Base-by-base conservation (phyloP, 2,329 filamentous ascomycete genomes). In the Botrytis cinerea region DNA sequence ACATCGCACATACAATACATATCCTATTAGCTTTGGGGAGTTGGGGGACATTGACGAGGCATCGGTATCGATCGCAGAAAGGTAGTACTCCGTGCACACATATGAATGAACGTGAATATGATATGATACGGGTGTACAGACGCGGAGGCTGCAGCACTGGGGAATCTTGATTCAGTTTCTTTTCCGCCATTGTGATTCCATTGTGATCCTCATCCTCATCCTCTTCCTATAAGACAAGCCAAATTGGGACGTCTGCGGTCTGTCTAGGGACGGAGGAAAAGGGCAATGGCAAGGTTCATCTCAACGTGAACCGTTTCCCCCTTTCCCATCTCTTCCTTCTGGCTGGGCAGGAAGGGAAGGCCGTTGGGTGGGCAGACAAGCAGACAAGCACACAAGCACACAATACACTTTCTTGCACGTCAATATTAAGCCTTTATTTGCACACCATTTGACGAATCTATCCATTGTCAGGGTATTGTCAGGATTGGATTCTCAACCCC, bases 401-500 rank as follows among this genome's bases (percentile, higher is more conserved):
- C 3, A 43, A 62, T 51, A 67, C 45, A 51, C 64, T 67, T 54
- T 67, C 32, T 54, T 20, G 46, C 45, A 51, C n/a, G 20, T 67
- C 64, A 67, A 54, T 40, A 67, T 40, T 40, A 32, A 48, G 64
- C 32, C 35, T 67, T 28, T 28, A 18, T 54, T 16, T 28, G 51
- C n/a, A 54, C 51, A 54, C 51, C 51, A 54, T 54, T 54, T 54
- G 48, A 54, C 48, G 48, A 54, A 54, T 54, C 25, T n/a, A 54
- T 54, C n/a, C 48, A 54, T 54, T 54, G 48, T 54, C 48, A 54
- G 48, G 48, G 48, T n/a, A 57, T 57, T 57, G 51, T 57, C n/a
- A 45, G 61, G 61, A 64, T 45, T 64, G 40, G 61, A 46, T 46
- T 46, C 61, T 32, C 43, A 28, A 45, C 61, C 61, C 61, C 61